These are phyloP conservation scores for Kokia cookei DNA, from an alignment of 441 rosid species.

Conservation along the genomic window DNA sequence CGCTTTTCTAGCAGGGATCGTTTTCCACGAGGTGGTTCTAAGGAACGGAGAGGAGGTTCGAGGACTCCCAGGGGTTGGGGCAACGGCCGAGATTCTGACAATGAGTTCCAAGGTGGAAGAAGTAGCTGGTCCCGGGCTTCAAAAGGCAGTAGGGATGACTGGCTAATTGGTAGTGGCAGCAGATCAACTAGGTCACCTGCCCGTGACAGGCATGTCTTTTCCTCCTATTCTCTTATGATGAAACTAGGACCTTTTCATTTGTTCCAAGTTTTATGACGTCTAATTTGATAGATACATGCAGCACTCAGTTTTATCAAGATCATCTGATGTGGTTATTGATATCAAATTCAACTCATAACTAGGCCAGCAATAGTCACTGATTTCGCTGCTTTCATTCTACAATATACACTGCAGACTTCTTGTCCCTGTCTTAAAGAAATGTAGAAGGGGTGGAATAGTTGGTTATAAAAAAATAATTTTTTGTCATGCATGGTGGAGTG, in stretches of 20 bases:
- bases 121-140: conserved; percentile 56
- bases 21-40: conserved; percentile 12
- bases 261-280: background rate
- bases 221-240: background rate
- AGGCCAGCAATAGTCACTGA: background rate
- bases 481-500: too few species aligned
- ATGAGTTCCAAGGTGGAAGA: conserved; percentile 50
- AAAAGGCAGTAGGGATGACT: conserved; percentile 59
- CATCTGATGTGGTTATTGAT: background rate
- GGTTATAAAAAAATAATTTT: background rate
- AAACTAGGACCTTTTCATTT: background rate
- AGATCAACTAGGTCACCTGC: conserved; percentile 55
- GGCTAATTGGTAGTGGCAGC: conserved; percentile 65
- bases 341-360: background rate
- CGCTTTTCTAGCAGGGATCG: conserved; percentile 53
- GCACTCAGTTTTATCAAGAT: background rate
- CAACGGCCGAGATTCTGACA: conserved; percentile 42
- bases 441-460: background rate
- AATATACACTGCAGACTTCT: background rate
- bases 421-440: background rate
- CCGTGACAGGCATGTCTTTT: conserved; percentile 47
- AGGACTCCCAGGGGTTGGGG: conserved; percentile 63
- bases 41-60: conserved; percentile 42
- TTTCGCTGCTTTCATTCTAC: background rate
- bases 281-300: background rate